A percentile compares a stretch with the other conserved stretches of the same genome.
phyloP scores from a whole-genome alignment of 2,329 filamentous ascomycete species.

The Alternaria rosae region DNA sequence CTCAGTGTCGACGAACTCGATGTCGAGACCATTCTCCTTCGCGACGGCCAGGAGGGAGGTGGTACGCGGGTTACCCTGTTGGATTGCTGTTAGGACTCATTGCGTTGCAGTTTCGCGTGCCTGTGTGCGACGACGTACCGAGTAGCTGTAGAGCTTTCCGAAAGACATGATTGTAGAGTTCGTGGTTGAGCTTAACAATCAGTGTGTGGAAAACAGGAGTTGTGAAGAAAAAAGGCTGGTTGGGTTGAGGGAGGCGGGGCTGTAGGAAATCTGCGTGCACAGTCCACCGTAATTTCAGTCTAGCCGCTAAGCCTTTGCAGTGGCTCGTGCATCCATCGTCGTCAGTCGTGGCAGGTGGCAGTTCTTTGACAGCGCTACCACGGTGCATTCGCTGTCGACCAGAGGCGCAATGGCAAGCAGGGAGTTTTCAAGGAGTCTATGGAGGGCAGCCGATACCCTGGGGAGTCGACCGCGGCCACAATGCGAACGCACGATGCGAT shows the following conservation, averaged over 20 bases:
- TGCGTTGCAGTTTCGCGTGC: not conserved
- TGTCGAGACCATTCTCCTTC: slow-evolving; percentile 94
- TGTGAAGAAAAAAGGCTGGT: slow-evolving; percentile 36
- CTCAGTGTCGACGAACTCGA: slow-evolving; percentile 81
- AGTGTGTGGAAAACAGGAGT: slow-evolving; percentile 31
- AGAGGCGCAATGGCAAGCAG: slow-evolving; percentile 39
- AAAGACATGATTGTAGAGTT: slow-evolving; percentile 78
- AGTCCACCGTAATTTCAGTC: slow-evolving; percentile 39
- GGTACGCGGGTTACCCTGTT: slow-evolving; percentile 86
- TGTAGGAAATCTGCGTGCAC: slow-evolving; percentile 23
- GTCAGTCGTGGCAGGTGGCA: slow-evolving; percentile 14
- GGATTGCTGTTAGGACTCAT: slow-evolving; percentile 38
- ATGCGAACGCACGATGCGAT: slow-evolving; percentile 32
- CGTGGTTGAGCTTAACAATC: slow-evolving; percentile 40
- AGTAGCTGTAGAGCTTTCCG: slow-evolving; percentile 93
- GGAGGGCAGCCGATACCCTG: slow-evolving; percentile 36
- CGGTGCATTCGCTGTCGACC: slow-evolving; percentile 10
- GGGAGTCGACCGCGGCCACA: slow-evolving; percentile 27
- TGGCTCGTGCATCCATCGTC: slow-evolving; percentile 16
- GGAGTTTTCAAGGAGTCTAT: slow-evolving; percentile 41
- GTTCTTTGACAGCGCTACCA: slow-evolving; percentile 11
- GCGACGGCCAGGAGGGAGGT: slow-evolving; percentile 89
- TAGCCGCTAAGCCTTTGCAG: slow-evolving; percentile 26
- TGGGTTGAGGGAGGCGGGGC: slow-evolving; percentile 36
- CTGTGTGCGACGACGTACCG: slow-evolving; percentile 54